Evolutionary conservation across 1,284 basidiomycete genomes (phyloP), one percentile per base, ranked within the genome.

Genomic region (Exsudoporus floridanus): DNA sequence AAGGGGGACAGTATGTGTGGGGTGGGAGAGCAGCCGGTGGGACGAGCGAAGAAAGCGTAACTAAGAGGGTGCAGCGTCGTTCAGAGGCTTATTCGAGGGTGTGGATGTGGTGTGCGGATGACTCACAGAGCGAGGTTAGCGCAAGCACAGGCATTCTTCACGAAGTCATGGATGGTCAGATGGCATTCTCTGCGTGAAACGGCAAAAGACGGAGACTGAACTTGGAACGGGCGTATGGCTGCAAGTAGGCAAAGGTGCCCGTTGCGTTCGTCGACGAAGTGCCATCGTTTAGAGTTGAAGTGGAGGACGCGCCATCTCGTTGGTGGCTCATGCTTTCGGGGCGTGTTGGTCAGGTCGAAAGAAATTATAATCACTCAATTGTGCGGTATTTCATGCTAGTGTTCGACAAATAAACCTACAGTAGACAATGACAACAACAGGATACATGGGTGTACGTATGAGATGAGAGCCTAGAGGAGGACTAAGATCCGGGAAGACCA

Each of bases 1-100:
- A 72, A 1, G 74, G 76, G 0, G 76, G 77, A n/a, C 71, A 65
- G 49, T 70, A 71, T 0, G 50, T 45, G 9, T 49, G 47, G 46
- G 60, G 46, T 19, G 57, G 44, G 53, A 68, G 48, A 19, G 61
- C 55, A 48, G 70, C 59, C 1, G 70, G 64, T n/a, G 74, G 75
- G 14, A 73, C 56, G n/a, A 75, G 40, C 0, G 67, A 65, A 0
- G 75, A 75, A 0, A 64, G 61, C 3, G 73, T 53, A 43, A 77
- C 75, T 77, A 57, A n/a, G 10, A 4, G 10, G 6, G 7, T 18
- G 28, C 36, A 18, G 30, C 10, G 41, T 35, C n/a, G 21, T 25
- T 46, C 25, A 37, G 21, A 25, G 41, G 28, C 9, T 28, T 13
- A 3, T 4, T 51, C 14, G 5, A 14, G 21, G 7, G 7, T 6